A percentile compares a stretch with the other conserved stretches of the same genome.
These are phyloP conservation scores for Neurospora sp. DNA, from an alignment of 495 filamentous ascomycete species.

Conservation along the genomic window DNA sequence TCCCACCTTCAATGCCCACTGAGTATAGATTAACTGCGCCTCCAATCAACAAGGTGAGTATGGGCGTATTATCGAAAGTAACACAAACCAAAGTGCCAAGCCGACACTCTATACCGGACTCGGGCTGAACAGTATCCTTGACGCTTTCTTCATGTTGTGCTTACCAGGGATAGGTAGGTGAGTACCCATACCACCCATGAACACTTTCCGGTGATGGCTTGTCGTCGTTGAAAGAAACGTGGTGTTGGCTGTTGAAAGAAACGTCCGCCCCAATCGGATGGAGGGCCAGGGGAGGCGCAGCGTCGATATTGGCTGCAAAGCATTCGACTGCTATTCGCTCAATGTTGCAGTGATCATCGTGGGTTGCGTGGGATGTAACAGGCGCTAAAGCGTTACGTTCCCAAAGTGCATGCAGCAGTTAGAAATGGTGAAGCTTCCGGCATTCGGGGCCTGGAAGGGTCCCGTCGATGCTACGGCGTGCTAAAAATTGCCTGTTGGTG, in stretches of 20 bases:
- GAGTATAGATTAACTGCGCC: background rate
- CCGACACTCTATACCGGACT: background rate
- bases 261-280: background rate
- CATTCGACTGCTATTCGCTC: background rate
- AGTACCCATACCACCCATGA: background rate
- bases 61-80: background rate
- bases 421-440: background rate
- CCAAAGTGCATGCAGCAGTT: background rate
- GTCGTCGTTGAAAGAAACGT: background rate
- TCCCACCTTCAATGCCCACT: background rate
- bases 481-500: background rate
- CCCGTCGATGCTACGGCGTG: background rate
- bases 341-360: background rate
- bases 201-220: background rate
- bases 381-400: background rate
- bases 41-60: background rate
- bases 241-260: background rate
- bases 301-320: background rate
- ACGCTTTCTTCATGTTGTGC: background rate
- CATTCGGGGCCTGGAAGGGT: background rate
- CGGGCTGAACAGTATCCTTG: background rate
- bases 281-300: background rate
- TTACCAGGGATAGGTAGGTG: background rate
- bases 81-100: background rate
- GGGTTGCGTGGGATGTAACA: background rate